Evolutionary conservation across 1,284 basidiomycete genomes (phyloP).

Genomic region (Sanguinoderma infundibulare): DNA sequence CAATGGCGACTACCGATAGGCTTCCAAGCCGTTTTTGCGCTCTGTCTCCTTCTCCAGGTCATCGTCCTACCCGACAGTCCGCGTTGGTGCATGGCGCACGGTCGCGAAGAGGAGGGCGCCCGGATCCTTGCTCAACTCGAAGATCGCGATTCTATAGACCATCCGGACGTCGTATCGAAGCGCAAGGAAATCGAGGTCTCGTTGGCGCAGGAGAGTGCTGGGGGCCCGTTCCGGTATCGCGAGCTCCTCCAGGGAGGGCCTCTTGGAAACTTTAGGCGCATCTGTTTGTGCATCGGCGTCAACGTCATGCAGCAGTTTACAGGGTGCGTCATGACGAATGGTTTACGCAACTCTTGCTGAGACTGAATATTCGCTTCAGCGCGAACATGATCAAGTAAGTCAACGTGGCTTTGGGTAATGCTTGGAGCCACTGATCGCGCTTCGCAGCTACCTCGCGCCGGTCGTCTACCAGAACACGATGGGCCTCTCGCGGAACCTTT

Average conservation of each 20-base stretch:
- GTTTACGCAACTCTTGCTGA: not conserved
- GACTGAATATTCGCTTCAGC: not conserved
- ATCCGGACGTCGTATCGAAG: slow-evolving; percentile 41
- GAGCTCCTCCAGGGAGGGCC: slow-evolving; percentile 45
- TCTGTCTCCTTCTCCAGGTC: slow-evolving; percentile 43
- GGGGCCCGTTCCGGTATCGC: slow-evolving; percentile 35
- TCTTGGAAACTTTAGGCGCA: slow-evolving; percentile 46
- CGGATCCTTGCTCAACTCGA: slow-evolving; percentile 45
- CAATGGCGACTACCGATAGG: slow-evolving; percentile 50
- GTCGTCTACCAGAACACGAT: slow-evolving; percentile 50
- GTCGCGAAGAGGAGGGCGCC: slow-evolving; percentile 40
- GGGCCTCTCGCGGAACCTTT: slow-evolving; percentile 45
- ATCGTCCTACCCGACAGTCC: slow-evolving; percentile 46
- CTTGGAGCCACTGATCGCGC: not conserved
- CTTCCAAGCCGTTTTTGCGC: slow-evolving; percentile 48
- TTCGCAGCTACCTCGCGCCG: slow-evolving; percentile 42
- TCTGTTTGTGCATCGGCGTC: slow-evolving; percentile 43
- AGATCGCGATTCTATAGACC: slow-evolving; percentile 36
- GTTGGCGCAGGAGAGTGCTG: slow-evolving; percentile 44
- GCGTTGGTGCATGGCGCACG: slow-evolving; percentile 49
- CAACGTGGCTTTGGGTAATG: too few species aligned
- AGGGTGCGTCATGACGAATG: slow-evolving; percentile 32
- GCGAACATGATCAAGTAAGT: slow-evolving; percentile 26
- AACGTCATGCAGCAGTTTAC: slow-evolving; percentile 51
- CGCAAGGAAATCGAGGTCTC: slow-evolving; percentile 44